Base-by-base conservation (phyloP, 2,329 filamentous ascomycete species). In the Trichoderma sp. region DNA sequence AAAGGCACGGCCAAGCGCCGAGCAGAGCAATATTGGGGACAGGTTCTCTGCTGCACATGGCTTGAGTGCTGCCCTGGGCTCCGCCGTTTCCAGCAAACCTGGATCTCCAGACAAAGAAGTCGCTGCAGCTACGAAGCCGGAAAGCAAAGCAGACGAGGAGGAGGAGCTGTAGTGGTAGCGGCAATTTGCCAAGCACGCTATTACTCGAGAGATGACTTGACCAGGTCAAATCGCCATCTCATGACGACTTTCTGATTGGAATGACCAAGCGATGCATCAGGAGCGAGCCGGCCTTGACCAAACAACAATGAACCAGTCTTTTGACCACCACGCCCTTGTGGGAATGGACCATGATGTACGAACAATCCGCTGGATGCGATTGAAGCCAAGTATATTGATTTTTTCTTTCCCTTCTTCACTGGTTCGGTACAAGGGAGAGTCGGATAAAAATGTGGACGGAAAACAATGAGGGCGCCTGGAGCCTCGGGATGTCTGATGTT, bases 1-100 rank as follows among this genome's bases (percentile, higher is more conserved):
- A 82, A 92, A 89, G 73, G 88, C 91, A 65, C 83, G 90, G 43
- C 85, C 88, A 1, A 90, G 88, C 70, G 69, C 77, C 44, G 77
- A 78, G 56, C 72, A 74, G 17, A 67, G 69, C 14, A 69, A 68
- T 45, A 63, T 62, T 41, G 67, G 61, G 19, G 68, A 74, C 41
- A 75, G 70, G 57, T 70, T 70, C 52, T 68, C 72, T 24, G 64
- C 72, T 21, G 71, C 74, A 9, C 76, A 76, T 63, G 76, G 71
- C 48, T 69, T 79, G 51, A 79, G 74, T 45, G 73, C 76, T 24
- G 76, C 77, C 41, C 63, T 78, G 43, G 75, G 74, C 30, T 69
- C 75, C 5, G 71, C 70, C 24, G 67, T 75, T 28, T 73, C 75
- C 41, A 67, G 66, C 5, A 66, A 67, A 7, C 58, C 72, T 52